These are phyloP conservation scores for Clonostachys rosea DNA, from an alignment of 2,329 filamentous ascomycete genomes.

Conservation along the genomic window DNA sequence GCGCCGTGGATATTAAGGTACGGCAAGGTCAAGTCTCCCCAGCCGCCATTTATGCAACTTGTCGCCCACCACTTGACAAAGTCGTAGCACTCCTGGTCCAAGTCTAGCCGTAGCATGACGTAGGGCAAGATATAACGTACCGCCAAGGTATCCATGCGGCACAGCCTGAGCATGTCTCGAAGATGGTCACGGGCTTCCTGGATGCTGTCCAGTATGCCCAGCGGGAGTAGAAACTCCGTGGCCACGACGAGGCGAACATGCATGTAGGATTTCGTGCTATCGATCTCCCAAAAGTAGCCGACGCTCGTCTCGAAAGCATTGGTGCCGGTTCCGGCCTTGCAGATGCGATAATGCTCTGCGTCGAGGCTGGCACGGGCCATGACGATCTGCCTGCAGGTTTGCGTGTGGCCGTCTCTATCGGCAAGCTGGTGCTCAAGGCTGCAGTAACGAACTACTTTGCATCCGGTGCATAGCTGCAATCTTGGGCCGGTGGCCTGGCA, in stretches of 20 bases:
- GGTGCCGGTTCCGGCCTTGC: constrained; percentile 4
- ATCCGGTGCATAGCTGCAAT: neutral
- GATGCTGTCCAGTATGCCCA: constrained; percentile 11
- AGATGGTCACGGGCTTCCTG: constrained; percentile 29
- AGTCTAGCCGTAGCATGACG: constrained; percentile 36
- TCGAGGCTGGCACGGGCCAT: neutral
- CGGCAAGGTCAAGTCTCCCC: constrained; percentile 8
- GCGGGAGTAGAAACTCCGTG: constrained; percentile 16
- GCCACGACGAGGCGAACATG: constrained; percentile 18
- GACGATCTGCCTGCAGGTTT: neutral
- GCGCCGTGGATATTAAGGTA: constrained; percentile 26
- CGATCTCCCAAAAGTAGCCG: constrained; percentile 35
- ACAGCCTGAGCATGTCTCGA: constrained; percentile 36
- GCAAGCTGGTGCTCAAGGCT: neutral
- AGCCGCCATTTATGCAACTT: neutral
- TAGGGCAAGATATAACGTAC: constrained; percentile 31
- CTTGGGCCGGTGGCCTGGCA: neutral
- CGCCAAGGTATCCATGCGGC: constrained; percentile 36
- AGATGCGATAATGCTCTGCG: neutral
- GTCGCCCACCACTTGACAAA: constrained; percentile 28
- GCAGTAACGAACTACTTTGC: neutral
- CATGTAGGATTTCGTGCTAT: constrained; percentile 38
- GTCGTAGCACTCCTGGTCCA: constrained; percentile 44
- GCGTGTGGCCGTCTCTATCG: neutral
- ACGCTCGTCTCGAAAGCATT: constrained; percentile 29